Evolutionary conservation across 2,329 filamentous ascomycete genomes (phyloP).

Genomic region (Juglanconis oblonga): DNA sequence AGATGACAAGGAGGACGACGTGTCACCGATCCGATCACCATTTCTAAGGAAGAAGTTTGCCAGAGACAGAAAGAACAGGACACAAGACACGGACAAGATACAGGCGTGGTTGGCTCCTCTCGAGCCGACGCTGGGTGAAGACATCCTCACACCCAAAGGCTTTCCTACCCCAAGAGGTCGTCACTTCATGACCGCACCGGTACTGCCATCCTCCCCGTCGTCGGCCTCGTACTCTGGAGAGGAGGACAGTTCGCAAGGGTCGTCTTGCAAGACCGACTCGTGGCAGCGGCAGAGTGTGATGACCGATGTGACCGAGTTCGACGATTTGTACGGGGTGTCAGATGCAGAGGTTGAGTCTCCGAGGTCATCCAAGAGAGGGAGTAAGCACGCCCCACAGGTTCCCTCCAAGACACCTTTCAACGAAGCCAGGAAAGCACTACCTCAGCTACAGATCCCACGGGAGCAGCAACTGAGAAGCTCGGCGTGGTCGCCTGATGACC

Average conservation of each 20-base stretch:
- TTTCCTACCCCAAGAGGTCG: conserved; percentile 71
- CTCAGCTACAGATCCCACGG: conserved; percentile 52
- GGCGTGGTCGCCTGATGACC: conserved; percentile 9
- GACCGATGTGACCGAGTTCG: conserved; percentile 71
- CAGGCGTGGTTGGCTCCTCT: conserved; percentile 57
- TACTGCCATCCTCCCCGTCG: conserved; percentile 60
- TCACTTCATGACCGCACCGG: conserved; percentile 61
- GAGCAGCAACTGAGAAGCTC: not conserved
- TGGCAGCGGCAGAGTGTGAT: conserved; percentile 63
- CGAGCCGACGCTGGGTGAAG: conserved; percentile 30
- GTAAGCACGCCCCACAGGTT: conserved; percentile 29
- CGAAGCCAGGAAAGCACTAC: conserved; percentile 35
- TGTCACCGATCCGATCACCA: conserved; percentile 22
- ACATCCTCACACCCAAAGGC: conserved; percentile 40
- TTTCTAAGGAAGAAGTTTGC: conserved; percentile 25
- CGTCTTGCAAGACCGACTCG: conserved; percentile 52
- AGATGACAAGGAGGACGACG: conserved; percentile 44
- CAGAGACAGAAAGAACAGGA: conserved; percentile 24
- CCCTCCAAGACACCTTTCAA: conserved; percentile 27
- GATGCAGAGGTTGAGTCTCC: conserved; percentile 65
- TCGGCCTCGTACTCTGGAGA: conserved; percentile 45
- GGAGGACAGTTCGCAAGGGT: conserved; percentile 35
- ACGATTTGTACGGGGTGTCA: conserved; percentile 84
- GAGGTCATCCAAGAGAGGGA: conserved; percentile 30
- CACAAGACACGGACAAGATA: conserved; percentile 42